phyloP scores from a whole-genome alignment of 768 basidiomycete species.

The Leccinellum albellum region DNA sequence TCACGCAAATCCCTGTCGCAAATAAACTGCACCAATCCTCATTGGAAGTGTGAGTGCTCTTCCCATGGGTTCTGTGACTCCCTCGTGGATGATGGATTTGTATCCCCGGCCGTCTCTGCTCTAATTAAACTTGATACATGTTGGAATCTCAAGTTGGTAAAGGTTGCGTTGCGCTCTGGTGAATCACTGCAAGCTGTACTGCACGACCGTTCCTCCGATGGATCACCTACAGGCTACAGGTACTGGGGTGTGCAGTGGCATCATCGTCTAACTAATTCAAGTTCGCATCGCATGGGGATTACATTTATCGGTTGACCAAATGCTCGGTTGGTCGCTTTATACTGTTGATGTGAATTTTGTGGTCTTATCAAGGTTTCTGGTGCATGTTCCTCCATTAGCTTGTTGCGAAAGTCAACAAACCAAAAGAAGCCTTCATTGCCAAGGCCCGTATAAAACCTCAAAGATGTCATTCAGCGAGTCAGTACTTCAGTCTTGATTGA shows the following conservation, averaged over 20 bases:
- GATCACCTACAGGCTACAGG: too few relatives aligned
- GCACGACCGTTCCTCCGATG: neutral
- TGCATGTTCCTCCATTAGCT: neutral
- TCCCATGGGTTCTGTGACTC: neutral
- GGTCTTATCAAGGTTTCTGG: neutral
- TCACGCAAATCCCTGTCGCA: neutral
- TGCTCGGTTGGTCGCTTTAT: neutral
- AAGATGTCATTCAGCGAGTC: too few relatives aligned
- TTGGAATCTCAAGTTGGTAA: neutral
- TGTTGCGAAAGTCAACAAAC: too few relatives aligned
- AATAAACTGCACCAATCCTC: neutral
- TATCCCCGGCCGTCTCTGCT: neutral
- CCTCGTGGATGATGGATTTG: neutral
- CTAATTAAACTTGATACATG: neutral
- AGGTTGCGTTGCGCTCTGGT: neutral
- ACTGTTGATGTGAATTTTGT: neutral
- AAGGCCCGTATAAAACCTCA: too few relatives aligned
- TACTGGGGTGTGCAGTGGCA: neutral
- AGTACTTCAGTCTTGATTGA: too few relatives aligned
- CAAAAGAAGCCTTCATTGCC: too few relatives aligned
- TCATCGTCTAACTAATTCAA: neutral
- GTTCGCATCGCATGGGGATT: neutral
- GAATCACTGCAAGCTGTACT: neutral
- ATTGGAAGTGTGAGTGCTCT: neutral
- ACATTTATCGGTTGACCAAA: neutral